These are phyloP conservation scores for Isoetes taiwanensis DNA, from an alignment of 75 land plant genomes.

Conservation along the genomic window DNA sequence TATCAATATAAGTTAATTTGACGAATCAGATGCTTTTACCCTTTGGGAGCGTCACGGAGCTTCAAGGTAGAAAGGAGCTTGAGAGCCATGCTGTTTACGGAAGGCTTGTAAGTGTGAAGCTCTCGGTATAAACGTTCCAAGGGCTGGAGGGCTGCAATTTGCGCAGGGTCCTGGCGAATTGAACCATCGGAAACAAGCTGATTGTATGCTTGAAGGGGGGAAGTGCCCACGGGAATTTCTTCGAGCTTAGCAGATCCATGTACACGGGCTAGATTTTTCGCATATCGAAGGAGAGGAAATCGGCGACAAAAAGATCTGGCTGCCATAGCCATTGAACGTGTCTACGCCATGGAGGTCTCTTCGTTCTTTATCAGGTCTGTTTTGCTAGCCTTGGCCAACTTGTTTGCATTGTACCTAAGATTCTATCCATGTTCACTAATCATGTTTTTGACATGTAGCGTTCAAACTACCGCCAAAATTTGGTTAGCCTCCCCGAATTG, in stretches of 20 bases:
- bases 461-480: too few species aligned
- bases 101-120: slow-evolving; percentile 15
- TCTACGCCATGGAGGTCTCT: too few species aligned
- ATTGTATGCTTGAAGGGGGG: slow-evolving; percentile 22
- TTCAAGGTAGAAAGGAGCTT: slow-evolving; percentile 1
- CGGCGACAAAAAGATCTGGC: too few species aligned
- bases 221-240: slow-evolving; percentile 16
- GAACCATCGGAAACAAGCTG: slow-evolving; percentile 25
- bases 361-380: too few species aligned
- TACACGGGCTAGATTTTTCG: too few species aligned
- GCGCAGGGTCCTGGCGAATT: slow-evolving; percentile 16
- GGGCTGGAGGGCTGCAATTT: slow-evolving; percentile 24
- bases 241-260: slow-evolving; percentile 8
- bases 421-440: too few species aligned
- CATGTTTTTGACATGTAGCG: too few species aligned
- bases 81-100: slow-evolving; percentile 9
- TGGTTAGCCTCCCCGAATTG: too few species aligned
- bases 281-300: too few species aligned
- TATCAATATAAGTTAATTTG: background rate
- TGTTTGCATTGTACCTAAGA: too few species aligned
- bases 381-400: too few species aligned
- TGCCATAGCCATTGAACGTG: too few species aligned
- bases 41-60: background rate
- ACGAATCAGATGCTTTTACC: background rate
- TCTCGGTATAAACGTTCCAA: slow-evolving; percentile 25